phyloP scores from a whole-genome alignment of 148 eudicot genomes.

The Vaccinium darrowii region DNA sequence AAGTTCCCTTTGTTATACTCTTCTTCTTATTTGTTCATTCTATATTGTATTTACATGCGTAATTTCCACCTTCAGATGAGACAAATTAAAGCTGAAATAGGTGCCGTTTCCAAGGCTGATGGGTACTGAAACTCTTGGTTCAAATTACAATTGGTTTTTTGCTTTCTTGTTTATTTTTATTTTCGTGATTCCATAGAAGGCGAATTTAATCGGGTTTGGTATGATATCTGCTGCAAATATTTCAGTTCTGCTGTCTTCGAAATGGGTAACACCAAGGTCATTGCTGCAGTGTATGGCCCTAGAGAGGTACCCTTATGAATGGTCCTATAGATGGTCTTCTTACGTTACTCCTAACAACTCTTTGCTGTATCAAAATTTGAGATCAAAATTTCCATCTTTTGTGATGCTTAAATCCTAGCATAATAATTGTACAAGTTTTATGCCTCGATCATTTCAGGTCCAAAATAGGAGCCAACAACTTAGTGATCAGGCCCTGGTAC shows the following conservation, averaged over 20 bases:
- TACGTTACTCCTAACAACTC: neutral
- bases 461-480: constrained; percentile 71
- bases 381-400: neutral
- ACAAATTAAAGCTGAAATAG: constrained; percentile 79
- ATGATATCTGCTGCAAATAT: constrained; percentile 4
- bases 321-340: neutral
- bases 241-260: constrained; percentile 88
- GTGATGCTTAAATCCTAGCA: neutral
- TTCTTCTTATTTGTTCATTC: neutral
- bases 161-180: neutral
- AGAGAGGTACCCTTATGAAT: constrained; percentile 61
- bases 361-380: neutral
- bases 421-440: neutral
- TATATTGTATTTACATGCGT: neutral
- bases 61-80: constrained; percentile 53
- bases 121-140: constrained; percentile 37
- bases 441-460: constrained; percentile 42
- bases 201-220: neutral
- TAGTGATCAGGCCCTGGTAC: constrained; percentile 86
- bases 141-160: neutral
- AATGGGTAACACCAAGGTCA: constrained; percentile 97
- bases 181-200: neutral
- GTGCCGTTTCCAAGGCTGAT: constrained; percentile 67
- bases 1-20: neutral
- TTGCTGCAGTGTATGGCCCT: constrained; percentile 95